Evolutionary conservation across 306 rosid genomes (phyloP).

Genomic region (Vachellia pachyceras): DNA sequence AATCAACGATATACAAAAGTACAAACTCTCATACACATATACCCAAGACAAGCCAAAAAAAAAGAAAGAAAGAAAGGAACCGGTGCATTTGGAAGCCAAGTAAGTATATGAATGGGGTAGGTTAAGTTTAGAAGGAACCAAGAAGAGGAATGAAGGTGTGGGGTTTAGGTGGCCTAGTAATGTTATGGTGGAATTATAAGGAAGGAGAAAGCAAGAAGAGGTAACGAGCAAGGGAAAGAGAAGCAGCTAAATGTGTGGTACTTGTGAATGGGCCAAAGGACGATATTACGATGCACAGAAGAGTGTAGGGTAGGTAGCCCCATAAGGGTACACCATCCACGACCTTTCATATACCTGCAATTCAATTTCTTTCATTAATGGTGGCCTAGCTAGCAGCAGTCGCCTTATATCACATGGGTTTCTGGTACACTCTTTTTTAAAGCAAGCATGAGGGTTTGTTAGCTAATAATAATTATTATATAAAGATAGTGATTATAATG

Average conservation of each 20-base stretch:
- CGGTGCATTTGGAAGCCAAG: background rate
- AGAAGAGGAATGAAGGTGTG: background rate
- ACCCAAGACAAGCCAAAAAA: background rate
- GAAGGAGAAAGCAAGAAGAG: conserved; percentile 7
- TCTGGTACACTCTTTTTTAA: conserved; percentile 47
- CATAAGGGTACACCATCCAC: conserved; percentile 41
- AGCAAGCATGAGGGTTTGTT: conserved; percentile 53
- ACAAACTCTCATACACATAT: background rate
- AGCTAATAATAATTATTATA: conserved; percentile 54
- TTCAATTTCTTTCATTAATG: background rate
- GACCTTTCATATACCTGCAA: conserved; percentile 9
- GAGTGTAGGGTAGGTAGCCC: conserved; percentile 39
- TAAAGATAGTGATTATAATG: background rate
- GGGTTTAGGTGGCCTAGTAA: background rate
- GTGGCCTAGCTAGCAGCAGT: conserved; percentile 58
- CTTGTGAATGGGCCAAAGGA: conserved; percentile 54
- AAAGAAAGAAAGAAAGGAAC: too few species aligned
- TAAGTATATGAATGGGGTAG: background rate
- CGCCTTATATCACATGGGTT: conserved; percentile 78
- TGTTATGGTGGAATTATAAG: background rate
- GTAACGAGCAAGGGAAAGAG: background rate
- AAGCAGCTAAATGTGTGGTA: background rate
- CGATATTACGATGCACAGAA: conserved; percentile 70
- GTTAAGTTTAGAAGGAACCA: background rate
- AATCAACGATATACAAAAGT: too few species aligned